Evolutionary conservation across 768 basidiomycete genomes (phyloP).

Genomic region (Rhizopogon vinicolor): DNA sequence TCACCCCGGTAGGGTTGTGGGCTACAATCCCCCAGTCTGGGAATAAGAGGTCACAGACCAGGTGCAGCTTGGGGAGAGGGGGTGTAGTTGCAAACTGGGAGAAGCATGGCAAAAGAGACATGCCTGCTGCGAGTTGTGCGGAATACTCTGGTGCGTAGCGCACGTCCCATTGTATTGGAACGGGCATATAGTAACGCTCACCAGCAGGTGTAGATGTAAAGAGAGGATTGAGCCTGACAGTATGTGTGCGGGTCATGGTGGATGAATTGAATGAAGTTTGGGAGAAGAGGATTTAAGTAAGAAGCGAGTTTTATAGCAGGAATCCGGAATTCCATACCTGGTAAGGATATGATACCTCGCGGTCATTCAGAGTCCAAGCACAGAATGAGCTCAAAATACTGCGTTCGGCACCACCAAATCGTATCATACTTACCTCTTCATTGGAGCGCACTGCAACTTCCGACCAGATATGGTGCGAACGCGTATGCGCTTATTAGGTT

Average conservation of each 20-base stretch:
- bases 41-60: conserved; percentile 45
- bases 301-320: conserved; percentile 11
- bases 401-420: conserved; percentile 5
- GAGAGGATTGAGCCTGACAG: conserved; percentile 12
- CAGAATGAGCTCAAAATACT: neutral
- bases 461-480: neutral
- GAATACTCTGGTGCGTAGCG: conserved; percentile 33
- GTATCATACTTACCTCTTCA: conserved; percentile 13
- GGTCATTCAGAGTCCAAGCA: neutral
- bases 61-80: conserved; percentile 28
- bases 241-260: conserved; percentile 11
- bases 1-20: conserved; percentile 42
- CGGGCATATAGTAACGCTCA: conserved; percentile 5
- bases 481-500: neutral
- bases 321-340: neutral
- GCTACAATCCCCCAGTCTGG: conserved; percentile 38
- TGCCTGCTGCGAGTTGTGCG: conserved; percentile 10
- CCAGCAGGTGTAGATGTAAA: conserved; percentile 11
- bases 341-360: neutral
- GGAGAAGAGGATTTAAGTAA: neutral
- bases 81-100: conserved; percentile 41
- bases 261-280: neutral
- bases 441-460: neutral
- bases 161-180: conserved; percentile 45
- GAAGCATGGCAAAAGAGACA: conserved; percentile 20